Base-by-base conservation (phyloP, 345 rosid genomes). In the Iberis pinnata region DNA sequence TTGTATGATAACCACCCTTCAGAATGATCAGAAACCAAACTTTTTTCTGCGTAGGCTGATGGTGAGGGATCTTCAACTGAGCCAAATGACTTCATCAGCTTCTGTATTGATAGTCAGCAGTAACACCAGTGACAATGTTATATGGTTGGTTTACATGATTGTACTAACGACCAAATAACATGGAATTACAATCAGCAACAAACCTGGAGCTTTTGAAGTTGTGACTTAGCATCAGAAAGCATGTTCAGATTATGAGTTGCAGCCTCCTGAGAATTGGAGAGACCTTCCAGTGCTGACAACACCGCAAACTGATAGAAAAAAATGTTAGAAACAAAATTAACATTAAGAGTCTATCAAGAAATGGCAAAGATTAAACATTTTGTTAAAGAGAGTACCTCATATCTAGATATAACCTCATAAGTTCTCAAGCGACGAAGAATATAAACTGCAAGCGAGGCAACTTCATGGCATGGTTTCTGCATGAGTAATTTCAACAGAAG, bases 51-150 rank as follows among this genome's bases (percentile, higher is more conserved):
- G 50, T 56, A 56, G 60, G 84, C 85, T 56, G 78, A 89, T 38
- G 71, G 82, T 71, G 95, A 92, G 61, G 95, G 95, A 81, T 92
- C 96, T 77, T 85, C 89, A 51, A 84, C 77, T 60, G 82, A 79
- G 56, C 88, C 89, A 71, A 60, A 64, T 37, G 78, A 79, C 53
- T 73, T 70, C 65, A 92, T 52, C 77, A 85, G 69, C 77, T 80
- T 82, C 98, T 90, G 87, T 82, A 80, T 68, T 48, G 49, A 50
- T 25, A 24, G 32, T 47, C 57, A 49, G 26, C 33, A 59, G 61
- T 67, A 27, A 60, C 54, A 53, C 66, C 51, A 40, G 55, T 71
- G 49, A 27, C 36, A 54, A 59, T 49, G 29, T 55, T 46, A 64
- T 61, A 70, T 37, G 33, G 37, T 29, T 48, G 24, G 36, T 50